These are phyloP conservation scores for Pichia phayaonensis DNA, from an alignment of 805 yeast species.

Conservation along the genomic window DNA sequence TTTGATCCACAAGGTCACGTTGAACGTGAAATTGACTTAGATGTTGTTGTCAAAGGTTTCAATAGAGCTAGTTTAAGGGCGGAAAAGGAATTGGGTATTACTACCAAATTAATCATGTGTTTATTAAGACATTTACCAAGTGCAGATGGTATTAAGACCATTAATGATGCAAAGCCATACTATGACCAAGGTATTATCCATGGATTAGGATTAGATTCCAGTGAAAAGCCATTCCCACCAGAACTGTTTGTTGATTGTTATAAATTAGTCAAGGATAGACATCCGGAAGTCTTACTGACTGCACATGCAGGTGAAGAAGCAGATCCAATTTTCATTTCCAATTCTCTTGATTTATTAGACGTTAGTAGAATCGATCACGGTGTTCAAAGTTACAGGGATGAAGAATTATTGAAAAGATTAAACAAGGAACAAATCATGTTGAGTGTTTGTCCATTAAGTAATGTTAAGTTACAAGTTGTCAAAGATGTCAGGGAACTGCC, in stretches of 20 bases:
- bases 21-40: conserved; percentile 54
- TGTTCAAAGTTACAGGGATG: conserved; percentile 52
- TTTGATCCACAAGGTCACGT: conserved; percentile 84
- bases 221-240: conserved; percentile 76
- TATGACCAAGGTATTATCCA: conserved; percentile 52
- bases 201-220: conserved; percentile 77
- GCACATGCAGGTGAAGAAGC: conserved; percentile 94
- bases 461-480: conserved; percentile 69
- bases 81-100: conserved; percentile 46
- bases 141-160: conserved; percentile 47
- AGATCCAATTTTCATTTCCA: conserved; percentile 56
- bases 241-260: conserved; percentile 60
- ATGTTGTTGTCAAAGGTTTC: conserved; percentile 58
- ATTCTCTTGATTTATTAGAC: conserved; percentile 49
- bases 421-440: conserved; percentile 50
- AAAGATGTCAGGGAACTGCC: conserved; percentile 62
- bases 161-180: conserved; percentile 44
- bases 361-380: conserved; percentile 80
- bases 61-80: conserved; percentile 62
- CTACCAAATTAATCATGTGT: conserved; percentile 75
- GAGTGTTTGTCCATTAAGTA: conserved; percentile 72
- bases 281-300: conserved; percentile 54
- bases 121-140: conserved; percentile 69
- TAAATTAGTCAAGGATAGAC: conserved; percentile 36
- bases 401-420: conserved; percentile 46